phyloP scores from a whole-genome alignment of 106 monocot species.

The Platanthera zijinensis region DNA sequence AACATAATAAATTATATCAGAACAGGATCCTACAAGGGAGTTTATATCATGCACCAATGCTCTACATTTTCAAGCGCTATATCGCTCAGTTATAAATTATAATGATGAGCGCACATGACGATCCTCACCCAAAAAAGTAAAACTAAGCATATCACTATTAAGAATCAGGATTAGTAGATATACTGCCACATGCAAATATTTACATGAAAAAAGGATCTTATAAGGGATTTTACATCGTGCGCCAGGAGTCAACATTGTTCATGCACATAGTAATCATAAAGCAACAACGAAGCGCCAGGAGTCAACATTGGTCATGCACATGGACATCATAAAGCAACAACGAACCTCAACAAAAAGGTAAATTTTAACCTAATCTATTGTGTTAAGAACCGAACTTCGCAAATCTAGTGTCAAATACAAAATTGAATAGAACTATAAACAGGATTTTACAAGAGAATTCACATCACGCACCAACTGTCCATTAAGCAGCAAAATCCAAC shows the following conservation, averaged over 20 bases:
- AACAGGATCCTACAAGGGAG: too few species aligned
- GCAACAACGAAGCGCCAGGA: too few species aligned
- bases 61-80: too few species aligned
- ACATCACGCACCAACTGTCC: background rate
- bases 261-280: too few species aligned
- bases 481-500: too few species aligned
- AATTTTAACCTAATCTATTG: background rate
- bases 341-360: background rate
- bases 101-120: background rate
- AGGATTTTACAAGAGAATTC: background rate
- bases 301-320: too few species aligned
- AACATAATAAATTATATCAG: too few species aligned
- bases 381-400: background rate
- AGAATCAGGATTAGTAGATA: background rate
- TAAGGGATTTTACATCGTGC: background rate
- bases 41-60: too few species aligned
- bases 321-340: too few species aligned
- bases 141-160: background rate
- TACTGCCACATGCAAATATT: background rate
- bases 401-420: background rate
- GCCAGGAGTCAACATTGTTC: background rate
- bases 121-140: background rate
- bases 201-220: background rate
- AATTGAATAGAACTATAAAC: background rate
- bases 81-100: too few species aligned